These are phyloP conservation scores for Fusarium miscanthi DNA, from an alignment of 2,329 filamentous ascomycete species.

Conservation along the genomic window DNA sequence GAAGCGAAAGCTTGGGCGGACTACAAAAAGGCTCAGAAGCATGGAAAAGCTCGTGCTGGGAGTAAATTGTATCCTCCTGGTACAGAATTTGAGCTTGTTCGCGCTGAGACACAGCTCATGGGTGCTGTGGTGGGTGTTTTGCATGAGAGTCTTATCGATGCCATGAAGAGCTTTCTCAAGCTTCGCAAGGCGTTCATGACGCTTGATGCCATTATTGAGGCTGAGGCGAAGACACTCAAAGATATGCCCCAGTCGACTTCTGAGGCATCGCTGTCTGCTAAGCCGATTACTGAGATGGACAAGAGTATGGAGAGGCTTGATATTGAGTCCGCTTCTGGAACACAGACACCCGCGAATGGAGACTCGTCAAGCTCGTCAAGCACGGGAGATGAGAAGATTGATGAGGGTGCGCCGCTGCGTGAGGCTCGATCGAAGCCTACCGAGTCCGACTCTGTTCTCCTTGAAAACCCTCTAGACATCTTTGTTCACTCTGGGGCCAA, in stretches of 20 bases:
- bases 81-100: conserved; percentile 85
- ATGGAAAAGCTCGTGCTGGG: conserved; percentile 53
- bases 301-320: conserved; percentile 51
- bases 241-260: conserved; percentile 8
- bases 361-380: conserved; percentile 37
- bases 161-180: conserved; percentile 91
- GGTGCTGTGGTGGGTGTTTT: conserved; percentile 87
- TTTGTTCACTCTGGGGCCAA: conserved; percentile 92
- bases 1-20: conserved; percentile 82
- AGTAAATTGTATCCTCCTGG: conserved; percentile 79
- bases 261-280: conserved; percentile 8
- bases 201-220: conserved; percentile 80
- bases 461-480: conserved; percentile 80
- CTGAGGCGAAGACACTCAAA: conserved; percentile 68
- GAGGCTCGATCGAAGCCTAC: conserved; percentile 49
- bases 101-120: conserved; percentile 90
- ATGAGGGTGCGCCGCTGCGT: conserved; percentile 37
- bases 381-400: conserved; percentile 34
- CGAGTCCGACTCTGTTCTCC: conserved; percentile 70
- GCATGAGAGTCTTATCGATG: conserved; percentile 93
- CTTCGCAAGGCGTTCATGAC: conserved; percentile 88
- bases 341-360: conserved; percentile 54
- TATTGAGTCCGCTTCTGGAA: conserved; percentile 50
- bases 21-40: conserved; percentile 78
- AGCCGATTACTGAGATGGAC: conserved; percentile 37